Evolutionary conservation across 2,329 filamentous ascomycete genomes (phyloP), one percentile per base, ranked within the genome.

Genomic region (Hymenoscyphus scutula): DNA sequence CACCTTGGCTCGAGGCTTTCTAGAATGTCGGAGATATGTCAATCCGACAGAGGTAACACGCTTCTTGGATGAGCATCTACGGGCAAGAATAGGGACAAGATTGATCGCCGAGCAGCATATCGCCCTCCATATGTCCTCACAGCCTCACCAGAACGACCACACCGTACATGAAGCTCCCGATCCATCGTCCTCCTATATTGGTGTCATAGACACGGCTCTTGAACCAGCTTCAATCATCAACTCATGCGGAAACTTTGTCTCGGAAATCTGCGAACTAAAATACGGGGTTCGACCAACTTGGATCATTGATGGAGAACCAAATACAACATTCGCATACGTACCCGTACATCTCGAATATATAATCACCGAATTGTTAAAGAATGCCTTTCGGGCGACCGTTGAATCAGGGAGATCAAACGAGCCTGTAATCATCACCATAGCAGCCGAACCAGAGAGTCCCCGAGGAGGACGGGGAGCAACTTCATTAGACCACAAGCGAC

Each of bases 271-370:
- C 78, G 95, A 98, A 79, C 83, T 97, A 38, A 94, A 95, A 65
- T 99, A 99, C 73, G 95, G 95, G 58, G 87, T 96, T 1, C 86
- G 95, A 0, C 95, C 95, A 0, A 84, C 82, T 1, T 83, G 97
- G 71, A 79, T 88, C 55, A 89, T 99, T 71, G 90, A 93, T 68
- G 95, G 95, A 67, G 89, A 96, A 74, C 88, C 90, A 0, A 88
- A 90, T 58, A 92, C 93, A n/a, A 89, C 87, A 0, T 96, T 99
- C 73, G 92, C 94, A 23, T 95, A 96, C 72, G 89, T 99, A 8
- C 95, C 95, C 15, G 95, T 96, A 75, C 95, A 99, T 76, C 84
- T 99, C 27, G 94, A 98, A 77, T 99, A 99, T 76, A 97, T 99
- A 67, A 85, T 97, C 67, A 99, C 94, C 0, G 95, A 99, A 76